Base-by-base conservation (phyloP, 768 basidiomycete species). In the Pholiota conissans region DNA sequence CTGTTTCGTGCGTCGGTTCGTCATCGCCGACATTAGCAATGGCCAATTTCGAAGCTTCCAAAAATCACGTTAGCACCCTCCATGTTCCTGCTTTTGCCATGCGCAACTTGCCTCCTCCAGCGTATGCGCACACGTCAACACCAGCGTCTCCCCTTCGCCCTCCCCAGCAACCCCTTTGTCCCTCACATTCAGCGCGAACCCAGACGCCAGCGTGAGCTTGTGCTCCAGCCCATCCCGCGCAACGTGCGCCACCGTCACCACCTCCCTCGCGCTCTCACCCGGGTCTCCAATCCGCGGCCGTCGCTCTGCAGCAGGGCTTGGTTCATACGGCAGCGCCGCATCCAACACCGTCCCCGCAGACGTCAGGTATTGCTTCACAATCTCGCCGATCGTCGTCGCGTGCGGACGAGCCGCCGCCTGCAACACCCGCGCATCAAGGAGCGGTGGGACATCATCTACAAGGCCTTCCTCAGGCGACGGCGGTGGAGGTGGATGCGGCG, bases 101-200 rank as follows among this genome's bases (percentile, higher is more conserved):
- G 49, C 18, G 3, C 16, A 50, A 49, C 73, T 64, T 63, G 78
- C 85, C 81, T 85, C 80, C 69, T 87, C 81, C 26, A 89, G 66
- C 2, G 86, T 85, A 66, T 88, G 87, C 6, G 81, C 83, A 62
- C 86, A 88, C 10, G 82, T 82, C 22, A 85, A 58, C 32, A 87
- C 63, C 14, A 82, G 60, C 7, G 72, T 63, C 55, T 75, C 66
- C 57, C 30, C 30, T n/a, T 53, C 66, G 8, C 8, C 37, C 55
- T 46, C 60, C 11, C 27, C 57, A 30, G 48, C 65, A 48, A 48
- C 65, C 53, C 22, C 22, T 3, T 8, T 16, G 5, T 24, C 35
- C 11, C 16, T 30, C 55, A 57, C 61, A 57, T 79, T 73, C 49
- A 89, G 61, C 5, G 76, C 79, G 67, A 89, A 88, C 2, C 83